Evolutionary conservation across 352 stramenopile species (phyloP), one percentile per base, ranked within the genome.

Genomic region (Blastocystis sp.): DNA sequence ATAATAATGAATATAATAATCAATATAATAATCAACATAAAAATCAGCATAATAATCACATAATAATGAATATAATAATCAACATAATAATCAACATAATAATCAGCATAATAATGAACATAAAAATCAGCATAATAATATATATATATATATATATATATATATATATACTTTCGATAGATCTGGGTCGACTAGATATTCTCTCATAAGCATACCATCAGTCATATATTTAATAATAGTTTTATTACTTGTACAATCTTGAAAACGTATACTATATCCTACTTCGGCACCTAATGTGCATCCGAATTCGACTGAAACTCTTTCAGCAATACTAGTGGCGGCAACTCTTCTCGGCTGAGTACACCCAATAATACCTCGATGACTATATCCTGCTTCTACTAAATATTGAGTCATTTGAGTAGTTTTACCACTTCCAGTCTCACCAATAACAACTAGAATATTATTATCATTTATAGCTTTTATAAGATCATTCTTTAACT

Each of bases 321-420:
- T 82, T 68, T 93, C 89, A 2, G 91, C 88, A 2, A 99, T 84
- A 1, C 82, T 94, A 4, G 90, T 93, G 19, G 91, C 91, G 16
- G 91, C 90, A 11, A 99, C 87, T 72, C 91, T 81, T 65, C 91
- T 79, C 6, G 90, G 90, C 73, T 97, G 91, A 13, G 90, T 98
- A 65, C 88, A 96, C 0, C 92, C 80, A 49, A 97, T 94, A 13
- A 93, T 89, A 1, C 79, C 76, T 2, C 75, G 84, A 23, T 80
- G 83, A n/a, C 84, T 88, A 0, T 94, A 70, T 0, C 88, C 89
- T 71, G 93, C 83, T 71, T 99, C 91, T 10, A 81, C 83, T 77
- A 98, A 88, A 70, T 98, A 99, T 70, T 99, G 92, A 2, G 90
- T 96, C 84, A 96, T 94, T 69, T 98, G 91, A 2, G 91, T 98